phyloP scores from a whole-genome alignment of 2,329 filamentous ascomycete genomes.

The Dryadomyces quercivorus region DNA sequence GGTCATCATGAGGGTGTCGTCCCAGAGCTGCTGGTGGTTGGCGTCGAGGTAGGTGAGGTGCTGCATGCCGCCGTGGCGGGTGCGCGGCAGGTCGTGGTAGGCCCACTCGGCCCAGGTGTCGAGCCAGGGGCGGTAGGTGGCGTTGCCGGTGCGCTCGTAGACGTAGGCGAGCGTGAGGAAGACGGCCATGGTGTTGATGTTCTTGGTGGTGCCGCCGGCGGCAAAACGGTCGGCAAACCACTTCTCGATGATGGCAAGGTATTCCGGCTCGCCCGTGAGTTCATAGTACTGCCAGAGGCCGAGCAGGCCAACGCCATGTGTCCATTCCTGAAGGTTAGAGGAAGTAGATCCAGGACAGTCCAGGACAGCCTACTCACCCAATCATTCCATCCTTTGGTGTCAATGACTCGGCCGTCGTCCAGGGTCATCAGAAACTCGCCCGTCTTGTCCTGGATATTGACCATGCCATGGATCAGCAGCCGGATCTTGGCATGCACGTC shows the following conservation, averaged over 20 bases:
- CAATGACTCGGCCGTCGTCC: slow-evolving; percentile 62
- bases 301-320: slow-evolving; percentile 68
- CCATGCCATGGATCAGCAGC: slow-evolving; percentile 57
- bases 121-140: slow-evolving; percentile 62
- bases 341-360: too few species aligned
- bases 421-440: slow-evolving; percentile 63
- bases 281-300: slow-evolving; percentile 75
- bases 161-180: slow-evolving; percentile 65
- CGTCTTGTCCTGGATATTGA: slow-evolving; percentile 66
- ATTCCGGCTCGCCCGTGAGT: slow-evolving; percentile 48
- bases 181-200: slow-evolving; percentile 75
- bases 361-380: slow-evolving; percentile 33
- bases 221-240: slow-evolving; percentile 62
- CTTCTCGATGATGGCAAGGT: slow-evolving; percentile 54
- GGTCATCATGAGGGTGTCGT: slow-evolving; percentile 83
- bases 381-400: slow-evolving; percentile 74
- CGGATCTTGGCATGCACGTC: slow-evolving; percentile 45
- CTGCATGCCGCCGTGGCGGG: slow-evolving; percentile 60
- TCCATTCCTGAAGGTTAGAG: slow-evolving; percentile 44
- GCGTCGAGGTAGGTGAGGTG: slow-evolving; percentile 61
- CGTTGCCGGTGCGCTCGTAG: slow-evolving; percentile 62
- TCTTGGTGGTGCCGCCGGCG: slow-evolving; percentile 65
- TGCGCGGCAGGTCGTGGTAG: slow-evolving; percentile 62
- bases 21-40: slow-evolving; percentile 69
- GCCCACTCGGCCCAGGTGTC: slow-evolving; percentile 77